Base-by-base conservation (phyloP, 2,329 filamentous ascomycete species). In the Xylariaceae sp. region DNA sequence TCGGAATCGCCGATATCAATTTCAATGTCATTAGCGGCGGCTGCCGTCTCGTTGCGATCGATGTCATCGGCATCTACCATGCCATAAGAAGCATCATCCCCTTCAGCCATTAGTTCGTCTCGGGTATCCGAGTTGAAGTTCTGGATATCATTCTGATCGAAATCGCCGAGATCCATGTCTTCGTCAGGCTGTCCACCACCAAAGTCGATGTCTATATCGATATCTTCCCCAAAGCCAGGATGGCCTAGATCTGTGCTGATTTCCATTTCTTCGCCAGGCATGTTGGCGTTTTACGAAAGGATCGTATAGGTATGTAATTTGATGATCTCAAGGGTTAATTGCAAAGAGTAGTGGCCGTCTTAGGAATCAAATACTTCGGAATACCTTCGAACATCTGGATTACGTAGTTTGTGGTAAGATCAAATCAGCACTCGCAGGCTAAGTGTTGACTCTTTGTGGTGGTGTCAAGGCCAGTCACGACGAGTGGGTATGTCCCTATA, bases 171-270 rank as follows among this genome's bases (percentile, higher is more conserved):
- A 19, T 60, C 59, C 41, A 63, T 51, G 16, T 61, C 58, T 46
- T 61, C 58, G 35, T 63, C 60, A 22, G 48, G 45, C 29, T 59
- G 54, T 34, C 46, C 57, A 19, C 48, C 47, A n/a, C 52, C 50
- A 37, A 61, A 58, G 50, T 63, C 59, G 36, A 63, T 45, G 46
- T 63, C 60, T 44, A 63, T 61, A 40, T 63, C 60, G 44, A 62
- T 63, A 34, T 63, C 60, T 38, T 63, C 58, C 16, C 41, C 53
- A 19, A 54, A 55, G 16, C 50, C 56, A 32, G 46, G 15, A 11
- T 53, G 59, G 42, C 55, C 54, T 34, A 60, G 53, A 43, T 62
- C 60, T 34, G 59, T 50, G 15, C 51, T 52, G 43, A 63, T 61
- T 33, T 63, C 60, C 60, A 63, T 63, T 39, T 61, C 60, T 39